Evolutionary conservation across 2,329 filamentous ascomycete species (phyloP).

Genomic region (Botrytis sinoallii): DNA sequence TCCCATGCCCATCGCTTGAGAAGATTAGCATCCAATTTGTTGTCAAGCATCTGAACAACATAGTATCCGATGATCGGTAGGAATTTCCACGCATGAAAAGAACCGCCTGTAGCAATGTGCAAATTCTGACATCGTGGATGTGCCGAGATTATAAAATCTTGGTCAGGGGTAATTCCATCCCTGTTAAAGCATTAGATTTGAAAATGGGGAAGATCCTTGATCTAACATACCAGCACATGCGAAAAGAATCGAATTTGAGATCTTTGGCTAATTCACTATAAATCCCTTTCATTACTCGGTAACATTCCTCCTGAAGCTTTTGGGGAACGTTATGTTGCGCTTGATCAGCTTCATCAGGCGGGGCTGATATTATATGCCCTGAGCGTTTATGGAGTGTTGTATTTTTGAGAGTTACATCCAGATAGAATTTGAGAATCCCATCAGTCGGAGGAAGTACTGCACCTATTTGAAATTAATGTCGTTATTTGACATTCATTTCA

Average conservation of each 20-base stretch:
- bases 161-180: conserved; percentile 59
- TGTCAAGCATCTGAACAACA: conserved; percentile 49
- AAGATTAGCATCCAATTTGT: conserved; percentile 41
- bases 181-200: conserved; percentile 37
- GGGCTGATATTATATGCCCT: conserved; percentile 52
- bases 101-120: conserved; percentile 60
- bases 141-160: conserved; percentile 59
- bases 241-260: conserved; percentile 43
- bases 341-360: conserved; percentile 45
- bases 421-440: conserved; percentile 59
- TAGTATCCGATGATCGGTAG: conserved; percentile 61
- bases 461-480: conserved; percentile 19
- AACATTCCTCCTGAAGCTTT: conserved; percentile 44
- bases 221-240: conserved; percentile 45
- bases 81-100: conserved; percentile 65
- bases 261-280: conserved; percentile 43
- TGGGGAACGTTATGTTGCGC: conserved; percentile 41
- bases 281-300: conserved; percentile 42
- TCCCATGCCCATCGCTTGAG: conserved; percentile 47
- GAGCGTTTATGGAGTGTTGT: conserved; percentile 46
- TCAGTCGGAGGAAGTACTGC: conserved; percentile 45
- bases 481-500: not conserved
- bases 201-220: not conserved
- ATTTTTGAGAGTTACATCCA: conserved; percentile 57
- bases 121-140: conserved; percentile 53